Percentiles rank a stretch among this genome's conserved stretches.
These are phyloP conservation scores for Furcasterigmium furcatum DNA, from an alignment of 2,329 filamentous ascomycete genomes.

Conservation along the genomic window DNA sequence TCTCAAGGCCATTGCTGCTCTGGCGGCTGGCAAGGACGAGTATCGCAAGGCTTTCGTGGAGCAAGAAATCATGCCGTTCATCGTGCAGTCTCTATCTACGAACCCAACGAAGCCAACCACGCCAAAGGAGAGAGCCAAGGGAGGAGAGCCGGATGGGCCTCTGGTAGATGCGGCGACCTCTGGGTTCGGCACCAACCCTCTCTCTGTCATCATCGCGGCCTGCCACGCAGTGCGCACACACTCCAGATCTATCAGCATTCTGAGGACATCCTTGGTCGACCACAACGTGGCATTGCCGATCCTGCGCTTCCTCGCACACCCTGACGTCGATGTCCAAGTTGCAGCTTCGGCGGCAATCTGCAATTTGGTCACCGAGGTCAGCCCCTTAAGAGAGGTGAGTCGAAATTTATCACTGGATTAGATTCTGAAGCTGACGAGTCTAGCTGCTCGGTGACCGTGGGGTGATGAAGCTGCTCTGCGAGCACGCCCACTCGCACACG, in stretches of 20 bases:
- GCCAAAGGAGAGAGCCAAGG: constrained; percentile 36
- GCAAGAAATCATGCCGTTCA: constrained; percentile 74
- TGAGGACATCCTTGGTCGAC: constrained; percentile 86
- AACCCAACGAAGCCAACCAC: constrained; percentile 50
- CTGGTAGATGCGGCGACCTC: constrained; percentile 20
- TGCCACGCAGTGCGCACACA: constrained; percentile 80
- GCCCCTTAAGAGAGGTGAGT: constrained; percentile 83
- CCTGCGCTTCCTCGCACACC: constrained; percentile 70
- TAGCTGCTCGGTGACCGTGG: constrained; percentile 72
- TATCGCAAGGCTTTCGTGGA: constrained; percentile 81
- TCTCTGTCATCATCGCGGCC: constrained; percentile 76
- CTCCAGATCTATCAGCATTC: constrained; percentile 77
- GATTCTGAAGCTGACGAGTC: background rate
- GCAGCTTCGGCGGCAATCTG: constrained; percentile 81
- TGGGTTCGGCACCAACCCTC: constrained; percentile 70
- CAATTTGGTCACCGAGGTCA: constrained; percentile 85
- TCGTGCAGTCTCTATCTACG: constrained; percentile 72
- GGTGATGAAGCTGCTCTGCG: constrained; percentile 73
- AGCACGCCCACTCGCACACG: constrained; percentile 79
- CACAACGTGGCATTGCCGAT: constrained; percentile 76
- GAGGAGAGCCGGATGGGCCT: constrained; percentile 29
- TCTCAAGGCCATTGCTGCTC: constrained; percentile 75
- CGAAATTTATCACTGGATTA: background rate
- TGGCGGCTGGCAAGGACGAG: constrained; percentile 78
- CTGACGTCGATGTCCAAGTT: constrained; percentile 75